Percentiles rank a stretch among this genome's conserved stretches.
These are phyloP conservation scores for Garcia nutans DNA, from an alignment of 345 rosid genomes.

Conservation along the genomic window DNA sequence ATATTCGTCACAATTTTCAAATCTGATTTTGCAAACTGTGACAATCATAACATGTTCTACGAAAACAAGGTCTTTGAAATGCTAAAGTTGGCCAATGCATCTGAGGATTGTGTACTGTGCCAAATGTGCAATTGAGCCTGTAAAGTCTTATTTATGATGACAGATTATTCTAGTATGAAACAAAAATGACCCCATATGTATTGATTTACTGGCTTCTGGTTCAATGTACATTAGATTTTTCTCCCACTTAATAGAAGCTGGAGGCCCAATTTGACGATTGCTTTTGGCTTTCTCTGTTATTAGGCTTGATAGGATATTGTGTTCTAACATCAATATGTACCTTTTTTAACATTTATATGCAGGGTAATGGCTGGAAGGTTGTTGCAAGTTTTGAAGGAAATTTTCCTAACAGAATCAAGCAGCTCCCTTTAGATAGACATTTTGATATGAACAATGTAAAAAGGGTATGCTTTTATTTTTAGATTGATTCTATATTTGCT, in stretches of 20 bases:
- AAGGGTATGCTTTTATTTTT: slow-evolving; percentile 56
- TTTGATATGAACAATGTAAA: slow-evolving; percentile 90
- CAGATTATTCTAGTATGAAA: neutral
- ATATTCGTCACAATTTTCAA: neutral
- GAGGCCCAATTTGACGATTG: slow-evolving; percentile 10
- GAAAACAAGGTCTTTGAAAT: neutral
- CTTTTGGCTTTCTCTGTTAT: neutral
- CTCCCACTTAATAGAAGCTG: slow-evolving; percentile 4
- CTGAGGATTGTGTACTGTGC: no score
- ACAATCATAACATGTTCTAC: neutral
- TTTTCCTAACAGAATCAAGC: slow-evolving; percentile 92
- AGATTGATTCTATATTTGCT: neutral
- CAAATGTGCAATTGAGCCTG: neutral
- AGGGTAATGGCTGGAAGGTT: slow-evolving; percentile 99
- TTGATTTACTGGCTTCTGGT: neutral
- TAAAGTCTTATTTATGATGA: neutral
- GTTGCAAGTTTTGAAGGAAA: slow-evolving; percentile 97
- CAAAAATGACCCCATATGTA: neutral
- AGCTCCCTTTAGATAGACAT: slow-evolving; percentile 94
- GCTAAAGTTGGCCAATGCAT: neutral
- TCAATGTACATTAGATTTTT: neutral
- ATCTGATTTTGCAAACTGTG: neutral
- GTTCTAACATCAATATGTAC: neutral
- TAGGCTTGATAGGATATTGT: neutral
- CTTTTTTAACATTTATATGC: slow-evolving; percentile 24